Evolutionary conservation across 768 basidiomycete genomes (phyloP).

Genomic region (Suillus subluteus): DNA sequence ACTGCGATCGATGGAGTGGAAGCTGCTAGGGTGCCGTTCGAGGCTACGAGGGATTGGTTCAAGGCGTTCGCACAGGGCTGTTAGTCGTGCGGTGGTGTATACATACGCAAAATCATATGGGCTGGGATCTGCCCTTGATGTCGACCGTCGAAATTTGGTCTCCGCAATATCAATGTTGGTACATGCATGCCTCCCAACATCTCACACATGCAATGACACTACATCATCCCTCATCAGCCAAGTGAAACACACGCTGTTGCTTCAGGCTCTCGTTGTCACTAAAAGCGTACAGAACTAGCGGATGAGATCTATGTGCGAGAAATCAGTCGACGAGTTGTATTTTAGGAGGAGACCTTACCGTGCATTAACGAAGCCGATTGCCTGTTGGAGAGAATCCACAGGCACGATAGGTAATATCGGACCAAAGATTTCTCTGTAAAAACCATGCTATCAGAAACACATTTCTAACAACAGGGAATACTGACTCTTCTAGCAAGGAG

Average conservation of each 20-base stretch:
- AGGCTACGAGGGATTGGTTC: conserved; percentile 58
- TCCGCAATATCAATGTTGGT: too few relatives aligned
- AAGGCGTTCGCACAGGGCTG: conserved; percentile 20
- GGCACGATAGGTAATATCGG: conserved; percentile 68
- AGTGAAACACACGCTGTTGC: conserved; percentile 36
- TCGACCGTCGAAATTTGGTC: too few relatives aligned
- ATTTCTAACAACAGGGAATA: conserved; percentile 2
- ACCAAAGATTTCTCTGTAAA: conserved; percentile 69
- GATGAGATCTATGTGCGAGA: conserved; percentile 46
- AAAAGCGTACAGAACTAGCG: conserved; percentile 69
- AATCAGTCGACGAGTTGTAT: conserved; percentile 1
- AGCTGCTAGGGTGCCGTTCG: conserved; percentile 53
- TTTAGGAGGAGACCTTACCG: conserved; percentile 40
- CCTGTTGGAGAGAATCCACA: conserved; percentile 58
- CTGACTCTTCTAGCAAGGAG: conserved; percentile 62
- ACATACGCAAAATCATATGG: neutral
- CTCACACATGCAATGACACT: neutral
- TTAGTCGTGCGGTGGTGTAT: neutral
- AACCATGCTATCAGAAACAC: neutral
- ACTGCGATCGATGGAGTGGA: conserved; percentile 66
- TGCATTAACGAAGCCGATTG: conserved; percentile 54
- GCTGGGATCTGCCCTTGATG: too few relatives aligned
- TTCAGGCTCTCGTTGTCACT: conserved; percentile 49
- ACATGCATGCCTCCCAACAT: neutral
- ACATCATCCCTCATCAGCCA: neutral